Conservation (phyloP, 1,139 yeast genomes). For the Citeromyces siamensis region DNA sequence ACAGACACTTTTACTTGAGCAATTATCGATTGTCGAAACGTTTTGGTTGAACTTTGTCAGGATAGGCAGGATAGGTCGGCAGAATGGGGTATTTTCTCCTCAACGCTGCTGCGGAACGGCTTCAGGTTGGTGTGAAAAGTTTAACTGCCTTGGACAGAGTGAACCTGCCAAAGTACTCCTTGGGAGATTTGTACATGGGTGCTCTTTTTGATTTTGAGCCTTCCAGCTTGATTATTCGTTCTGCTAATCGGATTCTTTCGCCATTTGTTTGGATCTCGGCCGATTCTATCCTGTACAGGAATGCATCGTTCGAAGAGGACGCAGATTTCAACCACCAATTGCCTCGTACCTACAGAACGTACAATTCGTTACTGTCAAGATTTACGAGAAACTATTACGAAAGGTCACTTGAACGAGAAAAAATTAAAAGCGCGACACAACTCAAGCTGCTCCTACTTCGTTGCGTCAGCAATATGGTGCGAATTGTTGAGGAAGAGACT, state of each 20-base stretch:
- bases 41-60: neutral
- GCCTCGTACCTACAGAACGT: no score
- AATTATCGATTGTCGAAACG: no score
- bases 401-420: no score
- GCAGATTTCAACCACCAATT: no score
- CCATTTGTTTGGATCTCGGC: neutral
- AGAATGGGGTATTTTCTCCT: neutral
- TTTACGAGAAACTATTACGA: no score
- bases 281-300: no score
- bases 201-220: neutral
- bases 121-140: constrained; percentile 2
- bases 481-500: no score
- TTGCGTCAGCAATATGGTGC: no score
- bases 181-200: neutral
- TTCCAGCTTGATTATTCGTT: neutral
- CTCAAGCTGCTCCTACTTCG: no score
- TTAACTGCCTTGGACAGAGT: neutral
- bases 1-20: neutral
- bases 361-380: no score
- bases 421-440: no score
- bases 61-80: neutral
- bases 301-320: no score
- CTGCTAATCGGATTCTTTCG: neutral
- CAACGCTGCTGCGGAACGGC: neutral
- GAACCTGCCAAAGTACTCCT: neutral